These are phyloP conservation scores for Fusarium dlaminii DNA, from an alignment of 2,329 filamentous ascomycete species.

Conservation along the genomic window DNA sequence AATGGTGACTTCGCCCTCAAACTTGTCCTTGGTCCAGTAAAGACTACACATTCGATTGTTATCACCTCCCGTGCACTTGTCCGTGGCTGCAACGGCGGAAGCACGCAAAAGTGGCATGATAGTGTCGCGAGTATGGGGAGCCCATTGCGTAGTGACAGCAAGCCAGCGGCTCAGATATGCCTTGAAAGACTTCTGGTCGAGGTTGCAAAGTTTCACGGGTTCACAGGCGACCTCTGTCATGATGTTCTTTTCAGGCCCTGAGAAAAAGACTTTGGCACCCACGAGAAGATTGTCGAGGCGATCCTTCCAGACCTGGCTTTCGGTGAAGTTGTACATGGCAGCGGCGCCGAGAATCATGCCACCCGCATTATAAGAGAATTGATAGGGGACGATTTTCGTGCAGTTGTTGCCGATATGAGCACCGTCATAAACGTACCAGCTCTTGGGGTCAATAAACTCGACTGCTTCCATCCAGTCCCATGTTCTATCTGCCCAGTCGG, in stretches of 20 bases:
- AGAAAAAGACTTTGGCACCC: conserved; percentile 65
- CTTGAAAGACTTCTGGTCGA: conserved; percentile 72
- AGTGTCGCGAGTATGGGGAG: conserved; percentile 63
- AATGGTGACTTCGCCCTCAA: conserved; percentile 69
- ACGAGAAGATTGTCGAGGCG: conserved; percentile 66
- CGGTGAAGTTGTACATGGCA: conserved; percentile 73
- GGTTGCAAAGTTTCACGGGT: conserved; percentile 66
- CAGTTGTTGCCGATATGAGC: conserved; percentile 67
- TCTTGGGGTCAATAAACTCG: conserved; percentile 64
- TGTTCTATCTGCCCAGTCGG: conserved; percentile 77
- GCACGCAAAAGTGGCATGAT: conserved; percentile 64
- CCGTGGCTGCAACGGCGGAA: conserved; percentile 66
- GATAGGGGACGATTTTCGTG: conserved; percentile 65
- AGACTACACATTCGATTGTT: conserved; percentile 69
- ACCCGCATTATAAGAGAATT: conserved; percentile 77
- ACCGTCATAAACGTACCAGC: conserved; percentile 72
- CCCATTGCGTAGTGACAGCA: conserved; percentile 70
- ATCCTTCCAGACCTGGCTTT: conserved; percentile 63
- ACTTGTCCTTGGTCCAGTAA: conserved; percentile 65
- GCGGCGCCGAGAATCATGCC: conserved; percentile 72
- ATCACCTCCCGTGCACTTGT: conserved; percentile 65
- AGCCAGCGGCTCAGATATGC: conserved; percentile 71
- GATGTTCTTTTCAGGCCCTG: conserved; percentile 59
- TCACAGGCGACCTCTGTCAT: conserved; percentile 76
- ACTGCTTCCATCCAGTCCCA: conserved; percentile 74